phyloP scores from a whole-genome alignment of 495 filamentous ascomycete genomes.

The Trichoderma reesei region DNA sequence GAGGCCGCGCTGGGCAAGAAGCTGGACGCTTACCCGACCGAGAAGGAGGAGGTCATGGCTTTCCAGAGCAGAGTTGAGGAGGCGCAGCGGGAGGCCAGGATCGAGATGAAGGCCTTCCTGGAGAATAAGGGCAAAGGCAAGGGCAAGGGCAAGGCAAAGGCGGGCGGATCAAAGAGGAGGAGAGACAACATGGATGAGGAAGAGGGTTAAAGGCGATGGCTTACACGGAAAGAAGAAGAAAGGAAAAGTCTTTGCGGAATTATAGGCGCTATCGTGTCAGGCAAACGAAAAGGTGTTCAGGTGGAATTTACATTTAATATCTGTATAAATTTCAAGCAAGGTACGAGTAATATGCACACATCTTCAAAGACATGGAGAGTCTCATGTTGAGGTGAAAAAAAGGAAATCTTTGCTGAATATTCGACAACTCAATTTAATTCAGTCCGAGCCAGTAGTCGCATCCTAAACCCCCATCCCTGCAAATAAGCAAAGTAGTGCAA shows the following conservation, averaged over 20 bases:
- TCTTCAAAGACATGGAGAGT: neutral
- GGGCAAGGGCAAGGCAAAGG: slow-evolving; percentile 45
- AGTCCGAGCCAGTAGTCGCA: too few species aligned
- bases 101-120: slow-evolving; percentile 72
- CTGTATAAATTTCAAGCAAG: too few species aligned
- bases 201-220: slow-evolving; percentile 42
- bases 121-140: slow-evolving; percentile 65
- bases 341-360: neutral
- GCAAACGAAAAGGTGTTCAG: neutral
- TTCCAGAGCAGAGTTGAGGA: slow-evolving; percentile 69
- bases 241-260: neutral
- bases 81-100: slow-evolving; percentile 71
- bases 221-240: neutral
- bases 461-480: too few species aligned
- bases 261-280: neutral
- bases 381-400: too few species aligned
- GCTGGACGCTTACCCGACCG: slow-evolving; percentile 53
- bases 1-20: slow-evolving; percentile 73
- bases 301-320: too few species aligned
- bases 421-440: too few species aligned
- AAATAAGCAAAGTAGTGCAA: too few species aligned
- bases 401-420: too few species aligned
- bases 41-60: slow-evolving; percentile 83
- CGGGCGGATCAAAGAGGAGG: slow-evolving; percentile 41
- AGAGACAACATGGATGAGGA: slow-evolving; percentile 80